Base-by-base conservation (phyloP, 1,284 basidiomycete species). In the Cryptococcus sp. region DNA sequence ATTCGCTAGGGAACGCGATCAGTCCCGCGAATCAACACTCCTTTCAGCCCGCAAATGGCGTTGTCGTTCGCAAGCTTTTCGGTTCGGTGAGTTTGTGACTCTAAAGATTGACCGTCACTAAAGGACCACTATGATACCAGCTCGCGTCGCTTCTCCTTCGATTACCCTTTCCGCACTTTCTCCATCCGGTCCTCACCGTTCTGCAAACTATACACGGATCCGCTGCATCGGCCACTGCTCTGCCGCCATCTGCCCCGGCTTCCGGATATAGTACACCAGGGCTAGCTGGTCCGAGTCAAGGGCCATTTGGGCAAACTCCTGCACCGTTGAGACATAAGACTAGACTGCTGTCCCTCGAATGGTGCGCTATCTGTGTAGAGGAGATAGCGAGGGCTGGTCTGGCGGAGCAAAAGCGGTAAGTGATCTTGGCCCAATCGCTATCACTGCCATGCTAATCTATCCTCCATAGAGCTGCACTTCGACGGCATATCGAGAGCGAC, bases 21-120 rank as follows among this genome's bases (percentile, higher is more conserved):
- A 70, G 63, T 19, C 75, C 77, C 3, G 40, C 63, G 7, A 75
- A 68, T 54, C 64, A 70, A 17, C 57, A 65, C 30, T 61, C 69
- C 0, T 70, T 63, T 48, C 70, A 75, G 60, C 56, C 65, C 16
- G 71, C 64, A 40, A 79, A 79, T 57, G 66, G 62, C 5, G 82
- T 92, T 54, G 89, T 90, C 50, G 82, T 91, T 23, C 85, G 91
- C 54, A 94, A 93, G 74, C 80, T 93, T 27, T 94, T 90, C 70
- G 89, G 91, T 22, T 86, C 89, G 59, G 90, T 93, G 78, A 71
- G 88, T 82, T 30, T 5, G 2, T 10, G 0, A 20, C 5, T 41
- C 19, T 19, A 16, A 16, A 11, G 23, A 38, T 2, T 42, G 11
- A 13, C 40, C 50, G 17, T 35, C 30, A n/a, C 39, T 30, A 50